Evolutionary conservation across 306 rosid genomes (phyloP), one percentile per base, ranked within the genome.

Genomic region (Canavalia gladiata): DNA sequence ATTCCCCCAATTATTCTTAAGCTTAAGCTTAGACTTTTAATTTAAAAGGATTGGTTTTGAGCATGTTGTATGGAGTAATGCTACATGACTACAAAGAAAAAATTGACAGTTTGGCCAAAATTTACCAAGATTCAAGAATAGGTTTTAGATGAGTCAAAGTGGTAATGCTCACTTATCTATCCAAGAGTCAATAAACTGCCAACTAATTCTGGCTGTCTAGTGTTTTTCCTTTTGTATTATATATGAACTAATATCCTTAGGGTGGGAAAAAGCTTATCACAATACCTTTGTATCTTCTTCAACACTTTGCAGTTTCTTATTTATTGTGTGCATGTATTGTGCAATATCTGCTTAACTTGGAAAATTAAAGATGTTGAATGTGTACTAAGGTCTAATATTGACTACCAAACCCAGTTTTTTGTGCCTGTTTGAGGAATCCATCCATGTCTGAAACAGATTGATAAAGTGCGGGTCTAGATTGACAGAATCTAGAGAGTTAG

Each of bases 381-480:
- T 55, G 35, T 45, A 29, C 66, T 56, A 37, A 46, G 13, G 46
- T 62, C 46, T 63, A 29, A 8, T 70, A 35, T 62, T 56, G 42
- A 64, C 49, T 62, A 37, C 18, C 3, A 39, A 33, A 29, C 50
- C 56, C 34, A 56, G 8, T 30, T 82, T 70, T 51, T 6, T 8
- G 12, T 67, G 64, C 60, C 68, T 34, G 56, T 42, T 68, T 49
- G 77, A 58, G 12, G 31, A 37, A 28, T 28, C 31, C 60, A 45
- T 30, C 42, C 25, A 50, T 34, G 25, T 51, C 12, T 69, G 68
- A 76, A 52, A 77, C 76, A 10, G 79, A 54, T 39, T 58, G 64
- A 42, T 51, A 42, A 41, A 71, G 63, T 62, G n/a, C 58, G 41
- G 57, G 33, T 31, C 30, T 47, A 50, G 50, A 18, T 30, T 42